Evolutionary conservation across 805 yeast species (phyloP).

Genomic region (Sugiyamaella smithiae): DNA sequence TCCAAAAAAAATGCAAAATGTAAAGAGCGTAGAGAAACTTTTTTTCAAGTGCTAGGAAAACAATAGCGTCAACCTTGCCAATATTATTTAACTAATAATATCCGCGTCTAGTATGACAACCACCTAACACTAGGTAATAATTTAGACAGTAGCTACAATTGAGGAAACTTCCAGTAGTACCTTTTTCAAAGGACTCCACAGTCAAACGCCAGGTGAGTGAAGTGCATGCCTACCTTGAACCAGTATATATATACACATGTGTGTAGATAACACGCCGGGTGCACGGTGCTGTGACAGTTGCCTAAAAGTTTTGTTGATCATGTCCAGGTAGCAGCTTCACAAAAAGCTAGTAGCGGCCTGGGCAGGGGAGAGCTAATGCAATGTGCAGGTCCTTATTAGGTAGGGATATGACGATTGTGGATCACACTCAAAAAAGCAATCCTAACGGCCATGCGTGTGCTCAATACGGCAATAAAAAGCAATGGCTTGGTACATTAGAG

Average conservation of each 20-base stretch:
- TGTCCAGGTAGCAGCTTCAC: not conserved
- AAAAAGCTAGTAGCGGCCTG: not conserved
- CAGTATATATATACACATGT: not conserved
- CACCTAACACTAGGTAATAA: too few species aligned
- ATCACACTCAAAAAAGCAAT: not conserved
- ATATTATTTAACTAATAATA: too few species aligned
- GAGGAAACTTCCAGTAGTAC: too few species aligned
- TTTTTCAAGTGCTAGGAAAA: not conserved
- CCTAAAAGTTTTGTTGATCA: conserved; percentile 3
- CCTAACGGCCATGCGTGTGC: conserved; percentile 1
- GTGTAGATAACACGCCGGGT: conserved; percentile 4
- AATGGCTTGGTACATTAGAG: not conserved
- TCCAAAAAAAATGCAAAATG: not conserved
- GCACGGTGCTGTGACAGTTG: not conserved
- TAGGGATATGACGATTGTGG: not conserved
- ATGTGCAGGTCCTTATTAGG: not conserved
- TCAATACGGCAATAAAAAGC: conserved; percentile 5
- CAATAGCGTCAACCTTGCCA: too few species aligned
- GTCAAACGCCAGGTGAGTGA: conserved; percentile 4
- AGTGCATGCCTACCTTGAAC: not conserved
- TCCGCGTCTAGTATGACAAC: too few species aligned
- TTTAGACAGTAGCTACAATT: too few species aligned
- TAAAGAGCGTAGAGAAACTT: not conserved
- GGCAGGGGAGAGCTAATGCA: conserved; percentile 5
- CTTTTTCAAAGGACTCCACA: not conserved